A percentile compares a stretch with the other conserved stretches of the same genome.
Evolutionary conservation across 495 filamentous ascomycete genomes (phyloP).

Genomic region (Tuber borchii): DNA sequence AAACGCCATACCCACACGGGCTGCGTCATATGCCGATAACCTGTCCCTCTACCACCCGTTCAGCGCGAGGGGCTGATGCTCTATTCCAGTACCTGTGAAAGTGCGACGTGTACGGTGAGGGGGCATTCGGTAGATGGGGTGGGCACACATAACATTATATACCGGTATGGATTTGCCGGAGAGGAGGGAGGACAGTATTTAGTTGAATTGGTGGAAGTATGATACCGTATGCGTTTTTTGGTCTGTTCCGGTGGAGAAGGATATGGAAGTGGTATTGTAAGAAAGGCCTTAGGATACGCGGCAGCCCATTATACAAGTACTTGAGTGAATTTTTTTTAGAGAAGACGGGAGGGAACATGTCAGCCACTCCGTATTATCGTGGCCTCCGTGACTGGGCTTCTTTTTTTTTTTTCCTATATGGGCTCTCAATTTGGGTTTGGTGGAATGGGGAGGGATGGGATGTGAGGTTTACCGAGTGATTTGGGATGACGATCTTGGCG

Average conservation of each 20-base stretch:
- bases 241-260: no score
- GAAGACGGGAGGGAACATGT: background rate
- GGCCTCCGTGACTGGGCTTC: background rate
- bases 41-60: background rate
- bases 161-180: background rate
- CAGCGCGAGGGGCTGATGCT: background rate
- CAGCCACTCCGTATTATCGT: background rate
- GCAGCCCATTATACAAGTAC: background rate
- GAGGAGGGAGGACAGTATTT: background rate
- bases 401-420: background rate
- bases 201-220: background rate
- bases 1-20: background rate
- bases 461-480: background rate
- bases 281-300: no score
- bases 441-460: background rate
- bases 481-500: background rate
- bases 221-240: no score
- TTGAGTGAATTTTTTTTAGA: background rate
- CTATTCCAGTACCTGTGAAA: background rate
- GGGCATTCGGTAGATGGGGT: background rate
- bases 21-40: background rate
- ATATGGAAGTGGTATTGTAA: no score
- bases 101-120: background rate
- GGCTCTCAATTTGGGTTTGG: background rate
- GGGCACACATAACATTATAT: background rate